Conservation (phyloP, 441 rosid genomes). For the Cnidoscolus chayamansa region DNA sequence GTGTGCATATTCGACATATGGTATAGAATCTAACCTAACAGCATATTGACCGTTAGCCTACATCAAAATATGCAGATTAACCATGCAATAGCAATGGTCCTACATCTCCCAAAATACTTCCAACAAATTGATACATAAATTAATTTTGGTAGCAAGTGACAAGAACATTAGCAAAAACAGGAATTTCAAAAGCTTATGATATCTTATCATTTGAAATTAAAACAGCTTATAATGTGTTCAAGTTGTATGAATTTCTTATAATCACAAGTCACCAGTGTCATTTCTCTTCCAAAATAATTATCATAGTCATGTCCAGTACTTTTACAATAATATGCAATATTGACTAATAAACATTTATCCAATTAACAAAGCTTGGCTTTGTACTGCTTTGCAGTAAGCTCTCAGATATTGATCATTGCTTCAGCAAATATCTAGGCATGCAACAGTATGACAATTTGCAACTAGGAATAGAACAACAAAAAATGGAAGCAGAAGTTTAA, state of each 20-base stretch:
- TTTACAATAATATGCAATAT: background rate
- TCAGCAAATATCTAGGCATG: background rate
- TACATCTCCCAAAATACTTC: too few relatives aligned
- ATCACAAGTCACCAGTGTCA: background rate
- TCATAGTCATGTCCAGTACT: background rate
- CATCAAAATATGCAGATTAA: too few relatives aligned
- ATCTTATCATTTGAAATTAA: background rate
- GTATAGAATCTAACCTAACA: too few relatives aligned
- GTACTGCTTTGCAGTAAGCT: background rate
- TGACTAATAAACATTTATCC: background rate
- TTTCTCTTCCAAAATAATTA: background rate
- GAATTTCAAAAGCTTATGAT: slow-evolving; percentile 6
- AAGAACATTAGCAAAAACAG: background rate
- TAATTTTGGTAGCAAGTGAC: too few relatives aligned
- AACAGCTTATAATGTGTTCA: background rate
- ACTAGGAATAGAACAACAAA: background rate
- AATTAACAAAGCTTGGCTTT: background rate
- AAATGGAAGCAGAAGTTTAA: background rate
- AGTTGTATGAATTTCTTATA: background rate
- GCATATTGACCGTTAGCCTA: too few relatives aligned
- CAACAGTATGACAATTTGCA: background rate
- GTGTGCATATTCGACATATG: too few relatives aligned
- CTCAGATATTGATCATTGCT: background rate
- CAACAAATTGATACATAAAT: too few relatives aligned
- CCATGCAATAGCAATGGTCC: too few relatives aligned